These are phyloP conservation scores for Liquidambar formosana DNA, from an alignment of 164 flowering plant species.

Conservation along the genomic window DNA sequence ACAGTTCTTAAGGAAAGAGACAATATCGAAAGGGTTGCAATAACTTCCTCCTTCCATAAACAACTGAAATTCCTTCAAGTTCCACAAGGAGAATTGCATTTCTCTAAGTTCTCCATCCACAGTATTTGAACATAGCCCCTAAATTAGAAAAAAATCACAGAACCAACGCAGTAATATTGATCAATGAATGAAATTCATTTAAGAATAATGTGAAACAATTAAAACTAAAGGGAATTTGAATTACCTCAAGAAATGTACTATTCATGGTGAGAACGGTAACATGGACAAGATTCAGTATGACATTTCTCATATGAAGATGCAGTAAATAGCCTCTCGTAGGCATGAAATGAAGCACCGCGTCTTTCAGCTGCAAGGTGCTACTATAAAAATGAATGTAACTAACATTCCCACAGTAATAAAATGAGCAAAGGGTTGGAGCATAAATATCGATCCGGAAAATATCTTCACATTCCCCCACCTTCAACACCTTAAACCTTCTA, in stretches of 20 bases:
- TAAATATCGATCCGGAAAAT: not conserved
- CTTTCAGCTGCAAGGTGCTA: not conserved
- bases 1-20: conserved; percentile 10
- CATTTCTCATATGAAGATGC: no score
- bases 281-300: not conserved
- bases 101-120: not conserved
- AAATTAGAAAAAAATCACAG: not conserved
- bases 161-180: no score
- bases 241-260: conserved; percentile 18
- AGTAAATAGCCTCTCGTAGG: not conserved
- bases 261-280: conserved; percentile 1
- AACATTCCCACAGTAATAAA: not conserved
- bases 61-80: conserved; percentile 16
- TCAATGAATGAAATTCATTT: no score
- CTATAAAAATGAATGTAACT: not conserved
- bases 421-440: conserved; percentile 6
- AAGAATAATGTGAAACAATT: not conserved
- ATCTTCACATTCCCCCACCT: not conserved
- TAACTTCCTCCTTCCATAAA: conserved; percentile 8
- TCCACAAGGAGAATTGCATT: not conserved
- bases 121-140: not conserved
- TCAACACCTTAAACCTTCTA: conserved; percentile 7
- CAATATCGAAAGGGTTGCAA: conserved; percentile 16
- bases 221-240: not conserved
- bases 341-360: conserved; percentile 3